Evolutionary conservation across 2,329 filamentous ascomycete species (phyloP).

Genomic region (Penicillium psychrosexuale): DNA sequence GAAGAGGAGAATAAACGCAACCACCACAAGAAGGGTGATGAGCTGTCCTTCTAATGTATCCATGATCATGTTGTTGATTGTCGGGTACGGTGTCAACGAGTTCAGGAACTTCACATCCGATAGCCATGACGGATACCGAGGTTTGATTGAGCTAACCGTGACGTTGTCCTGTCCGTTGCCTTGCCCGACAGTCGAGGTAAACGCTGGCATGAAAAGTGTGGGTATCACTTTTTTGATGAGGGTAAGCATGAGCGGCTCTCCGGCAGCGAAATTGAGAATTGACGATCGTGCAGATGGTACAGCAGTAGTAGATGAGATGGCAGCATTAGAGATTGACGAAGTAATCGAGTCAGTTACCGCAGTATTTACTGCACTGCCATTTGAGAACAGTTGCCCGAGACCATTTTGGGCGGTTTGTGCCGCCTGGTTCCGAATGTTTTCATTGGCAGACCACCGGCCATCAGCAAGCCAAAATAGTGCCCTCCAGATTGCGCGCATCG

Average conservation of each 20-base stretch:
- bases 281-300: constrained; percentile 37
- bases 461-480: constrained; percentile 94
- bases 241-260: constrained; percentile 47
- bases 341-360: constrained; percentile 22
- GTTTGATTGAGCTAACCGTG: constrained; percentile 27
- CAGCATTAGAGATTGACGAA: constrained; percentile 24
- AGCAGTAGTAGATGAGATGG: constrained; percentile 23
- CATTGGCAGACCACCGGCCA: constrained; percentile 57
- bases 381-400: constrained; percentile 24
- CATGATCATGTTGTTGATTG: constrained; percentile 74
- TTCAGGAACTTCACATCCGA: constrained; percentile 58
- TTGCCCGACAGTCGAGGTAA: constrained; percentile 29
- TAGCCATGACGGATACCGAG: constrained; percentile 50
- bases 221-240: constrained; percentile 46
- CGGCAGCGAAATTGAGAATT: constrained; percentile 41
- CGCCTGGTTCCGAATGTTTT: constrained; percentile 20
- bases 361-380: constrained; percentile 26
- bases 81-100: constrained; percentile 61
- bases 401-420: constrained; percentile 17
- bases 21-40: constrained; percentile 85
- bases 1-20: constrained; percentile 95
- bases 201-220: constrained; percentile 33
- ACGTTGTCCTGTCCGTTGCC: constrained; percentile 25
- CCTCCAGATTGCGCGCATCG: constrained; percentile 88
- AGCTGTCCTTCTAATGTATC: constrained; percentile 88